These are phyloP conservation scores for Chlorella sp. DNA, from an alignment of 139 green algal genomes.

Conservation along the genomic window DNA sequence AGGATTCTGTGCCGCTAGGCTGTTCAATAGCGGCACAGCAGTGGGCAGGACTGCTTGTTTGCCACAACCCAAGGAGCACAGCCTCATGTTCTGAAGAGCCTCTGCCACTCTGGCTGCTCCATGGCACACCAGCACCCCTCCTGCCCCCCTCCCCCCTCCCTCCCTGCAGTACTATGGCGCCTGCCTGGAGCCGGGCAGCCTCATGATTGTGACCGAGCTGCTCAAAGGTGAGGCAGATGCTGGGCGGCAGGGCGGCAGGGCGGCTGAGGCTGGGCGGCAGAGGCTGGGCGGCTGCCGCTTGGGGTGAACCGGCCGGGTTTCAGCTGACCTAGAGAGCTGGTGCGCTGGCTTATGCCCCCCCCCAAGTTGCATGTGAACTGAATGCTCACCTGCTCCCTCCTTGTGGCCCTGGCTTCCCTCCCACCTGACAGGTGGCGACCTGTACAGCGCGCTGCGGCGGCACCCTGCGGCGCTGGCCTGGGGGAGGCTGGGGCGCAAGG, in stretches of 20 bases:
- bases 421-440: slow-evolving; percentile 61
- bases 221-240: slow-evolving; percentile 51
- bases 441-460: slow-evolving; percentile 76
- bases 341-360: no score
- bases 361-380: background rate
- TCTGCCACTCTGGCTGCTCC: no score
- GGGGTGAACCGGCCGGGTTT: no score
- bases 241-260: no score
- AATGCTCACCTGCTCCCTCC: no score
- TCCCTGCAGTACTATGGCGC: slow-evolving; percentile 76
- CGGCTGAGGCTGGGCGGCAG: no score
- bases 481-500: slow-evolving; percentile 68
- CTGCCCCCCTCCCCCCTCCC: background rate
- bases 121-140: background rate
- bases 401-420: no score
- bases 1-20: no score
- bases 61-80: background rate
- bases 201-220: slow-evolving; percentile 87
- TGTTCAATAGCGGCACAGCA: no score
- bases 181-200: slow-evolving; percentile 62
- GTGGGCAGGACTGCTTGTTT: background rate
- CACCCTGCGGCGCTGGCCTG: slow-evolving; percentile 69
- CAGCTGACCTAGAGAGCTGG: no score
- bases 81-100: no score
- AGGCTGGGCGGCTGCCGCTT: no score